phyloP scores from a whole-genome alignment of 2,329 filamentous ascomycete species.

The Claviceps sp. region DNA sequence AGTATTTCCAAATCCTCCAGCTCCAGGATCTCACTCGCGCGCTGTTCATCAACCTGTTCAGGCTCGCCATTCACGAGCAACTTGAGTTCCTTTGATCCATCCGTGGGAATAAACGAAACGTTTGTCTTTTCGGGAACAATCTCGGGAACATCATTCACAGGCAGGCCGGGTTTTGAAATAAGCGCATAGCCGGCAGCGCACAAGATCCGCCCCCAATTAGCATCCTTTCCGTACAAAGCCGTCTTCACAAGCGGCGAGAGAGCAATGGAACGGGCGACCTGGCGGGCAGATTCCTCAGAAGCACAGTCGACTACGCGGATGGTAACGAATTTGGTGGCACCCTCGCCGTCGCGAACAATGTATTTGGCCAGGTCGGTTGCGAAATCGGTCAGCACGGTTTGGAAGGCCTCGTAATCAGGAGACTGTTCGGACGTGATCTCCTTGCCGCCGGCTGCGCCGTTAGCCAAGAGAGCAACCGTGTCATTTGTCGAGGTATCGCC shows the following conservation, averaged over 20 bases:
- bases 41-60: constrained; percentile 60
- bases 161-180: constrained; percentile 43
- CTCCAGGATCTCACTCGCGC: constrained; percentile 65
- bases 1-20: constrained; percentile 69
- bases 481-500: constrained; percentile 97
- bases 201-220: constrained; percentile 95
- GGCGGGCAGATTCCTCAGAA: constrained; percentile 56
- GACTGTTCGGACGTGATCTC: constrained; percentile 41
- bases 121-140: constrained; percentile 58
- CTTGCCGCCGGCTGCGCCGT: constrained; percentile 72
- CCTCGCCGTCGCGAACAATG: constrained; percentile 90
- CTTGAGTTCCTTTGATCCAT: constrained; percentile 65
- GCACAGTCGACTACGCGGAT: constrained; percentile 68
- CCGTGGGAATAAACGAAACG: constrained; percentile 65
- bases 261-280: constrained; percentile 78
- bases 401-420: constrained; percentile 57
- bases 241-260: constrained; percentile 92
- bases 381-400: constrained; percentile 59
- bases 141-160: constrained; percentile 45
- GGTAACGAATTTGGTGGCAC: constrained; percentile 95
- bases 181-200: constrained; percentile 81
- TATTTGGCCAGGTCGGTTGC: constrained; percentile 77
- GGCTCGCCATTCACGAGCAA: constrained; percentile 69
- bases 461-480: constrained; percentile 86
- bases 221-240: constrained; percentile 89